Conservation (phyloP, 306 rosid genomes). For the Vigna mungo region DNA sequence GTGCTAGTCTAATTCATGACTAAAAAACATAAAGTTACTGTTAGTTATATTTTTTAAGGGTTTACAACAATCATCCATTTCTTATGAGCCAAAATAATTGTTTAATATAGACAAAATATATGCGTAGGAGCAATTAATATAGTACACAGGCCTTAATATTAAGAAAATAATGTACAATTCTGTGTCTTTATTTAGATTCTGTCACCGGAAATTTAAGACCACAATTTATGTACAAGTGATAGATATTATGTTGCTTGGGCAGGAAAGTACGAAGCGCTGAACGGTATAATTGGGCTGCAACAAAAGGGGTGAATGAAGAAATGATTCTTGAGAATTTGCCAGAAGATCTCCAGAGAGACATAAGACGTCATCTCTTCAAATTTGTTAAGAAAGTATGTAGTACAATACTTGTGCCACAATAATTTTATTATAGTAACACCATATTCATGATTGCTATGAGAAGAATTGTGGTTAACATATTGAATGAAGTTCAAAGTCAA, state of each 20-base stretch:
- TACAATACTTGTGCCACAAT: slow-evolving; percentile 4
- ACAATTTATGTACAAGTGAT: neutral
- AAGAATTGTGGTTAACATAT: neutral
- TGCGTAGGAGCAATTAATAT: too few species aligned
- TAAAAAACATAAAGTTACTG: too few species aligned
- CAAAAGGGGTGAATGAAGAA: slow-evolving; percentile 87
- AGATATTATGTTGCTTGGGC: neutral
- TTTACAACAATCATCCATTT: too few species aligned
- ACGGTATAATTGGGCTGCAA: slow-evolving; percentile 77
- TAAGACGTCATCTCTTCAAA: slow-evolving; percentile 75
- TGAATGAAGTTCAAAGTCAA: neutral
- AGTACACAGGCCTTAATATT: too few species aligned
- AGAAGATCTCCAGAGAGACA: slow-evolving; percentile 77
- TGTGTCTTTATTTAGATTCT: neutral
- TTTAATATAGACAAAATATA: too few species aligned
- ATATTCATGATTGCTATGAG: neutral
- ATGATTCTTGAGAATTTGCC: slow-evolving; percentile 72
- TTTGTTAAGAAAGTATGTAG: slow-evolving; percentile 33
- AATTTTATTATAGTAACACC: slow-evolving; percentile 21
- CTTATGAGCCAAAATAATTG: too few species aligned
- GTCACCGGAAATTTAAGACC: neutral
- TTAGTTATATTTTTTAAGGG: too few species aligned
- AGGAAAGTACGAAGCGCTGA: slow-evolving; percentile 75
- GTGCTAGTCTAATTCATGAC: too few species aligned
- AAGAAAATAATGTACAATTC: neutral